Evolutionary conservation across 2,329 filamentous ascomycete genomes (phyloP), one percentile per base, ranked within the genome.

Genomic region (Phoma sp.): DNA sequence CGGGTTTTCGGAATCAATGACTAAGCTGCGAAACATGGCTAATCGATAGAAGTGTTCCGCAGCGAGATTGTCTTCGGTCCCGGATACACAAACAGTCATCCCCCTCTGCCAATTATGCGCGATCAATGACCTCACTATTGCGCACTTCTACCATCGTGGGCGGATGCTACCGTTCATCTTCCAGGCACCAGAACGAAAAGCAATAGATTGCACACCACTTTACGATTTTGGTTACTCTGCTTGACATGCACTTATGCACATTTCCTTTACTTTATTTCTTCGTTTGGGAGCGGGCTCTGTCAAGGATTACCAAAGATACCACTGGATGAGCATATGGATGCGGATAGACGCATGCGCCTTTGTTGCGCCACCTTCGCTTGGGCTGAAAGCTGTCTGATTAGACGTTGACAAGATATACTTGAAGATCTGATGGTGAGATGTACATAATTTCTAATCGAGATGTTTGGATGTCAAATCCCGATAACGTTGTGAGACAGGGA

Each of bases 1-100:
- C 84, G 80, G 71, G 87, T 88, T 72, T 89, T 91, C 74, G 78
- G 81, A 42, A 71, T 86, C 42, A 75, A 84, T 67, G 82, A 84
- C 65, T 86, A 72, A 76, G 45, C 29, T 50, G 33, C 52, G 42
- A 45, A 30, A 43, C 18, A 10, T 43, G 20, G 53, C 63, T 69
- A 50, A 67, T 45, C 18, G 37, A 30, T n/a, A 48, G 38, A 10
- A 53, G 51, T 42, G 18, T 28, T 26, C 23, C 34, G 34, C 46
- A 23, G 36, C 40, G 40, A 23, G 39, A 42, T 26, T 10, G 32
- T 14, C 26, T 17, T 23, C 47, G 37, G 12, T 42, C 53, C 14
- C 45, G 49, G 47, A 6, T 36, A 25, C 46, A 38, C 37, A 55
- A 45, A 49, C 28, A 42, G 11, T 42, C 50, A 25, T 40, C 50